Percentiles rank a stretch among this genome's conserved stretches.
Conservation (phyloP, 306 rosid genomes). For the Mimosa pudica region DNA sequence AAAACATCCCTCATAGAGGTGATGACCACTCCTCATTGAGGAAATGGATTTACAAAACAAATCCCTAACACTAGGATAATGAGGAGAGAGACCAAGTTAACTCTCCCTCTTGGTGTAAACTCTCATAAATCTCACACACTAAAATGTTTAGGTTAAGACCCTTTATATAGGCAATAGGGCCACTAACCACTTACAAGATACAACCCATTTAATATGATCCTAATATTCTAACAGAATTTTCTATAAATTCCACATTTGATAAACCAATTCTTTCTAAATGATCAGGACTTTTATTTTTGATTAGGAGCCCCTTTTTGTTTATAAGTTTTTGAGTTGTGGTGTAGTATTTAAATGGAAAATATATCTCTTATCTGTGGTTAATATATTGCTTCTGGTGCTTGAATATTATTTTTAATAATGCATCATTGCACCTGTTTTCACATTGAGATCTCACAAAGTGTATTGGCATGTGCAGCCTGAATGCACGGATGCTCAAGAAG, state of each 20-base stretch:
- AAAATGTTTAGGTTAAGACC: too few species aligned
- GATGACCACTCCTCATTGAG: too few species aligned
- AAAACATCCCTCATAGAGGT: too few species aligned
- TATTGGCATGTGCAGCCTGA: constrained; percentile 38
- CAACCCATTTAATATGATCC: too few species aligned
- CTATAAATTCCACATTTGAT: neutral
- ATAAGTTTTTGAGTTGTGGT: neutral
- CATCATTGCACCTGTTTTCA: constrained; percentile 14
- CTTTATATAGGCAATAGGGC: too few species aligned
- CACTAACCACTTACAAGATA: too few species aligned
- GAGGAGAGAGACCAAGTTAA: too few species aligned
- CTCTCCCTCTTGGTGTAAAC: too few species aligned
- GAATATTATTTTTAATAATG: neutral
- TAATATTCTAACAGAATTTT: too few species aligned
- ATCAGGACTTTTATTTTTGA: constrained; percentile 1
- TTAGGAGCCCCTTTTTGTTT: neutral
- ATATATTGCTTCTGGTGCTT: constrained; percentile 5
- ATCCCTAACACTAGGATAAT: too few species aligned
- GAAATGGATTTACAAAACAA: too few species aligned
- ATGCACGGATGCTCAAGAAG: constrained; percentile 31
- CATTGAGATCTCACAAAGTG: neutral
- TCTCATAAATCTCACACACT: too few species aligned
- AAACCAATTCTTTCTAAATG: neutral
- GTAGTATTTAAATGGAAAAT: neutral
- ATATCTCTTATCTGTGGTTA: neutral